Evolutionary conservation across 805 yeast species (phyloP), one percentile per base, ranked within the genome.

Genomic region (Pichia scutulata): DNA sequence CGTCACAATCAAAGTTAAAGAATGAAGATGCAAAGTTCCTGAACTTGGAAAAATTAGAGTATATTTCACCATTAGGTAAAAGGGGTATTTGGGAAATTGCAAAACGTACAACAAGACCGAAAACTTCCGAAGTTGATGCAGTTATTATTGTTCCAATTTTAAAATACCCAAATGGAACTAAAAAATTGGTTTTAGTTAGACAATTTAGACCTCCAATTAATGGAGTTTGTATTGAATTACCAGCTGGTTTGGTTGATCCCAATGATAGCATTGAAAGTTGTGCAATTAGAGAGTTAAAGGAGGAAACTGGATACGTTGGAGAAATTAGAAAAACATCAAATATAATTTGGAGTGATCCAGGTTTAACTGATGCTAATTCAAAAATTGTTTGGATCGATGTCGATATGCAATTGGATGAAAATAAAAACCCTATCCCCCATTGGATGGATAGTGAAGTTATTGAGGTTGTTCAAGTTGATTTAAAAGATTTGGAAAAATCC

Each of bases 131-230:
- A 4, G 73, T 84, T 24, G 99, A 92, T 64, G 98, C 96, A 0
- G 97, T 93, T n/a, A 90, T 92, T 3, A 84, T 92, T 43, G 70
- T 90, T 28, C 90, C 96, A 0, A 70, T 89, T 18, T 67, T 47
- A 75, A 80, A 55, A 68, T 50, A 47, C 36, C 26, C 48, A 2
- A 68, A 18, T 48, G 58, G 41, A 19, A 76, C 75, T 21, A 76
- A 81, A 4, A 64, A 68, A 42, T 60, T 78, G 25, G 75, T 89
- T 8, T 70, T 93, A 18, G 92, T 88, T 62, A 88, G 87, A 63
- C 99, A 92, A 65, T 92, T 85, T 70, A 76, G 99, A 51, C 97
- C 98, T 1, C 98, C 99, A 1, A 86, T 85, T 3, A 84, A 77
- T 48, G 92, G 89, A 19, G 88, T 92, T 8, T 84, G 95, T 61